Conservation (phyloP, 176 grass and related monocot genomes). For the Raddia distichophylla region DNA sequence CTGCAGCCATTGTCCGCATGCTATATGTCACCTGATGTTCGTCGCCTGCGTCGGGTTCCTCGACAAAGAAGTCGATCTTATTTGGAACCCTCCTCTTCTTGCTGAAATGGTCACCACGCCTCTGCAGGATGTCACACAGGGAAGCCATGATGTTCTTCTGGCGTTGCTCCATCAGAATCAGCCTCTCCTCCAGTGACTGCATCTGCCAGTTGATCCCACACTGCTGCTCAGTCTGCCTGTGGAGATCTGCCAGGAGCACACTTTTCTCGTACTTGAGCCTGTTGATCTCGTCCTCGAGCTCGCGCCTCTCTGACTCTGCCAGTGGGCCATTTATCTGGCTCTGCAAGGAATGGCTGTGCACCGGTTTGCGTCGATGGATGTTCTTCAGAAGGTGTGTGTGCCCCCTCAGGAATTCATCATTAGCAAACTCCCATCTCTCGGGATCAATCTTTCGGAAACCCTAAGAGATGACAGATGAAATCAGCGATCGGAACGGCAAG, state of each 20-base stretch:
- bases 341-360: conserved; percentile 80
- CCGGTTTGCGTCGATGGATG: conserved; percentile 80
- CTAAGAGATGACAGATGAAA: conserved; percentile 37
- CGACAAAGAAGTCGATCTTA: conserved; percentile 40
- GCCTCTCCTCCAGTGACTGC: conserved; percentile 65
- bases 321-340: conserved; percentile 45
- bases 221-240: conserved; percentile 57
- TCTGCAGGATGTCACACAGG: conserved; percentile 52
- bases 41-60: not conserved
- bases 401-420: conserved; percentile 77
- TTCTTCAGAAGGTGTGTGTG: conserved; percentile 72
- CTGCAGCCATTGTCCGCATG: not conserved
- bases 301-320: conserved; percentile 51
- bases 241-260: conserved; percentile 48
- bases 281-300: conserved; percentile 74
- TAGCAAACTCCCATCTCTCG: conserved; percentile 86
- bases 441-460: conserved; percentile 84
- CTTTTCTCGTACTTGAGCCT: conserved; percentile 68
- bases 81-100: conserved; percentile 79
- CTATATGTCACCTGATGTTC: conserved; percentile 27
- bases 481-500: not conserved
- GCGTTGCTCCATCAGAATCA: conserved; percentile 52
- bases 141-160: conserved; percentile 52
- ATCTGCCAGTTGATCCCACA: conserved; percentile 62
- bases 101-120: conserved; percentile 35